A percentile compares a stretch with the other conserved stretches of the same genome.
Evolutionary conservation across 2,329 filamentous ascomycete genomes (phyloP).

Genomic region (Aspergillus candidus): DNA sequence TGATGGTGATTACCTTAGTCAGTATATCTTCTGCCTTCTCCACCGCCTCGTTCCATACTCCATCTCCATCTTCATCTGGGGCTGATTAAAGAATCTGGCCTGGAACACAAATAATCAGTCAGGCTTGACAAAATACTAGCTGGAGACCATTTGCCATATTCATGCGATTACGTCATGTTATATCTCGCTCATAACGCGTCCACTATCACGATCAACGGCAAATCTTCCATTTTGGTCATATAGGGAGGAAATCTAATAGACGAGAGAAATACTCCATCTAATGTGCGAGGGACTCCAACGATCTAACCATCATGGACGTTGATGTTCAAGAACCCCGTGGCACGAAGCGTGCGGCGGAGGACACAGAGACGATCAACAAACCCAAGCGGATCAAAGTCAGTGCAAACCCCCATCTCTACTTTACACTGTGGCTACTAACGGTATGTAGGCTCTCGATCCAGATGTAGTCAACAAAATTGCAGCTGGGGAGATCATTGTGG

Average conservation of each 20-base stretch:
- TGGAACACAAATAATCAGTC: conserved; percentile 1
- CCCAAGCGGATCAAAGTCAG: conserved; percentile 46
- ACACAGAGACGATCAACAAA: conserved; percentile 31
- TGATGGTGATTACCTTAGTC: too few relatives aligned
- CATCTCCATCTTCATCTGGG: background rate
- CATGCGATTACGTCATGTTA: too few relatives aligned
- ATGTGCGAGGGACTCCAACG: too few relatives aligned
- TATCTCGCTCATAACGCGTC: too few relatives aligned
- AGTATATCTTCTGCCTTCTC: background rate
- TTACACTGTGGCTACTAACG: conserved; percentile 11
- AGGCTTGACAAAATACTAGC: conserved; percentile 1
- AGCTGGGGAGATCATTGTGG: conserved; percentile 95
- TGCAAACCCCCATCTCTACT: background rate
- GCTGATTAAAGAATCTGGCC: background rate
- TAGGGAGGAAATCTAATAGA: too few relatives aligned
- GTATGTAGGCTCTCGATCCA: conserved; percentile 69
- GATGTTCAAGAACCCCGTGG: conserved; percentile 35
- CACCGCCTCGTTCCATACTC: background rate
- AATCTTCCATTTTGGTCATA: too few relatives aligned
- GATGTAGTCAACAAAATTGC: conserved; percentile 98
- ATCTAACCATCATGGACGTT: conserved; percentile 34
- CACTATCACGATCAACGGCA: too few relatives aligned
- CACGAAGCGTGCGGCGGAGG: conserved; percentile 47
- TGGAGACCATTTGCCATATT: too few relatives aligned
- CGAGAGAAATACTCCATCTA: too few relatives aligned